Evolutionary conservation across 176 grass and related monocot species (phyloP), one percentile per base, ranked within the genome.

Genomic region (Alloteropsis semialata): DNA sequence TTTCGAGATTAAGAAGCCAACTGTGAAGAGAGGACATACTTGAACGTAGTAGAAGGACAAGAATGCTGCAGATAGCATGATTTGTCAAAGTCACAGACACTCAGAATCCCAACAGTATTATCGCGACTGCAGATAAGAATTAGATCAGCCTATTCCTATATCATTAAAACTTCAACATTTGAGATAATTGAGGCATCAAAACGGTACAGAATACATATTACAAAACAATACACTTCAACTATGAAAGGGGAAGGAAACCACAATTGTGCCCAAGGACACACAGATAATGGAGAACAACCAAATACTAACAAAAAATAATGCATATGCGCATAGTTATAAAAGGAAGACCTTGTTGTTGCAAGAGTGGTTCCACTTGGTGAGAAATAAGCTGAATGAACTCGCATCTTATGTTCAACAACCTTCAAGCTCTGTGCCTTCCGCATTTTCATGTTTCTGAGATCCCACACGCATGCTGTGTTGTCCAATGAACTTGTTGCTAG

Each of bases 351-450:
- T 81, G 89, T 89, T 79, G 84, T 85, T 48, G 85, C 89, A 77
- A 94, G 71, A 57, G 55, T 18, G 66, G 62, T 41, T 58, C 89
- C 92, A 55, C 84, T 81, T 60, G 89, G 92, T 64, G 92, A 92
- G 69, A 94, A 94, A 87, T 87, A 89, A 75, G 92, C 92, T 77
- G 92, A 87, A 71, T 79, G 59, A 64, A 89, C 84, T 18, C 41
- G 39, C n/a, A 61, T 58, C 27, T 72, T 16, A 74, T 89, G 73
- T 21, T 74, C 18, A 32, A 92, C 54, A 72, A 81, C 72, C 57
- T 85, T 89, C 51, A 85, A 81, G 56, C 63, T 72, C 46, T 82
- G 67, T 33, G 42, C 53, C 8, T 75, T 65, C 60, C 75, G 50
- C 49, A 50, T 85, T 58, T 85, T 81, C 67, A 89, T 58, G 69